These are phyloP conservation scores for Alternaria sp. DNA, from an alignment of 2,329 filamentous ascomycete species.

Conservation along the genomic window DNA sequence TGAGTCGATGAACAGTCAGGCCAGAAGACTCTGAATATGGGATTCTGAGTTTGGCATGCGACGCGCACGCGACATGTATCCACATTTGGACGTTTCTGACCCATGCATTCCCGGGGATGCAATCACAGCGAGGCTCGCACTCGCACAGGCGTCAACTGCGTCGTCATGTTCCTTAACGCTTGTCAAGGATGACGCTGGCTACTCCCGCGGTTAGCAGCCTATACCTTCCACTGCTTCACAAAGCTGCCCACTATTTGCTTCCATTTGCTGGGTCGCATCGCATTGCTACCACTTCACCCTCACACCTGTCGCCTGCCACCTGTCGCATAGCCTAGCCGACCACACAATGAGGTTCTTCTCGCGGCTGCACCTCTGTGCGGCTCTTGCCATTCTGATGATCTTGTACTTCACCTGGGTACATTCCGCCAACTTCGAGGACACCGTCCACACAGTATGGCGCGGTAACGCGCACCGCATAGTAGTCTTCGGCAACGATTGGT, in stretches of 20 bases:
- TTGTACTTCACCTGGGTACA: slow-evolving; percentile 42
- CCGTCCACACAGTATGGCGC: slow-evolving; percentile 37
- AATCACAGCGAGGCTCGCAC: slow-evolving; percentile 2
- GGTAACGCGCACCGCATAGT: slow-evolving; percentile 41
- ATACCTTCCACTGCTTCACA: slow-evolving; percentile 12
- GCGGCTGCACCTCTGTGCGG: slow-evolving; percentile 36
- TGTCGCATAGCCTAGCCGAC: background rate
- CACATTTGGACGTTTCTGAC: slow-evolving; percentile 11
- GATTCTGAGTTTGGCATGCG: background rate
- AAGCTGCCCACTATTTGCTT: slow-evolving; percentile 20
- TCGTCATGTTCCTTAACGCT: slow-evolving; percentile 28
- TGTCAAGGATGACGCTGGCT: slow-evolving; percentile 13
- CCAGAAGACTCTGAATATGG: background rate
- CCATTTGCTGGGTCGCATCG: slow-evolving; percentile 1
- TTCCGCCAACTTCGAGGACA: slow-evolving; percentile 32
- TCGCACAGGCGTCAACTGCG: slow-evolving; percentile 12
- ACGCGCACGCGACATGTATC: slow-evolving; percentile 22
- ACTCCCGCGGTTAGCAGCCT: slow-evolving; percentile 1
- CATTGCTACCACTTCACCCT: background rate
- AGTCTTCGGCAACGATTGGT: slow-evolving; percentile 50
- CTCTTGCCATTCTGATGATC: slow-evolving; percentile 31
- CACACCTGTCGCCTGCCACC: background rate
- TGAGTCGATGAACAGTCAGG: background rate
- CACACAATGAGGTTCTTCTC: slow-evolving; percentile 40
- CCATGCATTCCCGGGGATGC: slow-evolving; percentile 5